Percentiles rank a stretch among this genome's conserved stretches.
These are phyloP conservation scores for Corchorus capsularis DNA, from an alignment of 345 rosid species.

Conservation along the genomic window DNA sequence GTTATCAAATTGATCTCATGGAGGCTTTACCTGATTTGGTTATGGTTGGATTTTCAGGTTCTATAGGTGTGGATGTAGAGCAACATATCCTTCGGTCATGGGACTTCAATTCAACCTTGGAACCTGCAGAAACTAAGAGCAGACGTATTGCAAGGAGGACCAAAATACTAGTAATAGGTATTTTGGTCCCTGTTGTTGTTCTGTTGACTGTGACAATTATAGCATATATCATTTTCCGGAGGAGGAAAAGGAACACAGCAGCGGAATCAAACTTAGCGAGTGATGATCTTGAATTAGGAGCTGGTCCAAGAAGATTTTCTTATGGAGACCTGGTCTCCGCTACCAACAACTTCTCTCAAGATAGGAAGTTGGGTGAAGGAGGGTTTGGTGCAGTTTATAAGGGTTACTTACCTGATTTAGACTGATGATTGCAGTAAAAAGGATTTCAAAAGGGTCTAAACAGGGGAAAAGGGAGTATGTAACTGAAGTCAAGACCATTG, in stretches of 20 bases:
- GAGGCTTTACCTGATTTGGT: conserved; percentile 43
- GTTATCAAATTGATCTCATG: conserved; percentile 43
- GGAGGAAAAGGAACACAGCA: conserved; percentile 19
- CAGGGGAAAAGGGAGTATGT: conserved; percentile 42
- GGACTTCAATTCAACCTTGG: conserved; percentile 35
- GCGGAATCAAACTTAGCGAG: conserved; percentile 24
- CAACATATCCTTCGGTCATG: conserved; percentile 39
- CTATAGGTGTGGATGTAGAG: conserved; percentile 18
- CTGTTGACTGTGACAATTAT: conserved; percentile 6
- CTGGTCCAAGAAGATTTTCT: too few species aligned
- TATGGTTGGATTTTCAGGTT: conserved; percentile 46
- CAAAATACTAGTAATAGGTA: conserved; percentile 17
- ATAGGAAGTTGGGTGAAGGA: conserved; percentile 7
- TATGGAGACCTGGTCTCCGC: too few species aligned
- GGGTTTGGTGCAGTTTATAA: conserved; percentile 4
- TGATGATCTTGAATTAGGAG: too few species aligned
- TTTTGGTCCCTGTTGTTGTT: conserved; percentile 24
- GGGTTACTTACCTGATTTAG: conserved; percentile 3
- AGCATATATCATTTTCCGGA: conserved; percentile 21
- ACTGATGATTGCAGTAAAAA: background rate
- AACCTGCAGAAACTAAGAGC: conserved; percentile 11
- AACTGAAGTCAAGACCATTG: conserved; percentile 54
- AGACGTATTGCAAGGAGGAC: background rate
- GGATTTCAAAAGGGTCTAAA: conserved; percentile 7
- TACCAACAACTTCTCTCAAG: conserved; percentile 8